Conservation (phyloP, 2,329 filamentous ascomycete genomes). For the Colletotrichum viniferum region DNA sequence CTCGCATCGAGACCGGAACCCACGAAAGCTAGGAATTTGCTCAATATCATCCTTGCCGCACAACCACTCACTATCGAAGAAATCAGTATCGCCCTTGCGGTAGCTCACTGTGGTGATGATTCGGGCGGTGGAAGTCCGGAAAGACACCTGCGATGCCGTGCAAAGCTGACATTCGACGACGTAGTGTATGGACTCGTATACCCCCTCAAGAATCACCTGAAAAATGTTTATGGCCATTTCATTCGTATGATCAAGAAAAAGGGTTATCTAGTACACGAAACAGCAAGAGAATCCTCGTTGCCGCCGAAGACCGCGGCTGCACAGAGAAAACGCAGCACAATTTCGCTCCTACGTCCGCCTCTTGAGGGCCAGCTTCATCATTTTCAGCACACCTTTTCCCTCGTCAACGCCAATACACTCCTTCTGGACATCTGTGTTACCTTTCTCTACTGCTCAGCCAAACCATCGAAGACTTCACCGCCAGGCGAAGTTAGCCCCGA, state of each 20-base stretch:
- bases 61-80: constrained; percentile 22
- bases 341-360: too few species aligned
- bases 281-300: constrained; percentile 26
- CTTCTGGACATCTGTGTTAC: background rate
- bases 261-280: constrained; percentile 27
- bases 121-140: background rate
- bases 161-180: constrained; percentile 1
- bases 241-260: constrained; percentile 21
- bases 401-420: background rate
- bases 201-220: constrained; percentile 22
- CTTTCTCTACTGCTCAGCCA: background rate
- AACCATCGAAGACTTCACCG: background rate
- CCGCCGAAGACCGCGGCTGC: background rate
- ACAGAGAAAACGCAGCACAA: background rate
- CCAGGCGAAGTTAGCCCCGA: background rate
- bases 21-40: constrained; percentile 17
- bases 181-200: constrained; percentile 21
- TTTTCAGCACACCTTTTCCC: background rate
- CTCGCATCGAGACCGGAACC: constrained; percentile 13
- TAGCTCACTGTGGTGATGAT: background rate
- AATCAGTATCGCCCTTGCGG: constrained; percentile 22
- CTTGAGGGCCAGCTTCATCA: background rate
- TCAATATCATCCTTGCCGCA: constrained; percentile 19
- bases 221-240: constrained; percentile 22
- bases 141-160: background rate